Conservation (phyloP, 495 filamentous ascomycete genomes). For the Lepraria neglecta region DNA sequence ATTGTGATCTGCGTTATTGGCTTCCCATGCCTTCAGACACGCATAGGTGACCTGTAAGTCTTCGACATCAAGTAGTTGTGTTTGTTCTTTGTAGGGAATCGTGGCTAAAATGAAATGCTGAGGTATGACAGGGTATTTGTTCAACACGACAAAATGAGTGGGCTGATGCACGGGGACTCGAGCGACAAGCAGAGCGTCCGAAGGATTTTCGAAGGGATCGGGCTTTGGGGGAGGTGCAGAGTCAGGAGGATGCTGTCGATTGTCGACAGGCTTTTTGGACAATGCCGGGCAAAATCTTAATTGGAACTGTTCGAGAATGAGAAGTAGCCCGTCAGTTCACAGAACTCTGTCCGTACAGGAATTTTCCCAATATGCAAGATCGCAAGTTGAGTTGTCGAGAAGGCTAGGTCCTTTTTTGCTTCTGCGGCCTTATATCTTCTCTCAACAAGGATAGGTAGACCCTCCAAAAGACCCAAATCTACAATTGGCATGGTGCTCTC, state of each 20-base stretch:
- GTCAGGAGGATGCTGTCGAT: slow-evolving; percentile 18
- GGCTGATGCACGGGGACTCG: slow-evolving; percentile 45
- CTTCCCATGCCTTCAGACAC: slow-evolving; percentile 58
- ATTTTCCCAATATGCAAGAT: slow-evolving; percentile 49
- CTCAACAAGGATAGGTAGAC: slow-evolving; percentile 49
- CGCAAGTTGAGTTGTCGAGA: slow-evolving; percentile 54
- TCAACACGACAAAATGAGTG: slow-evolving; percentile 63
- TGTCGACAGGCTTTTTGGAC: slow-evolving; percentile 56
- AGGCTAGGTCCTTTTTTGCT: slow-evolving; percentile 48
- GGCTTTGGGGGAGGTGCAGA: slow-evolving; percentile 40
- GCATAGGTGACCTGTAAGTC: slow-evolving; percentile 62
- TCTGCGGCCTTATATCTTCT: slow-evolving; percentile 48
- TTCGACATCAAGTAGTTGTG: slow-evolving; percentile 55
- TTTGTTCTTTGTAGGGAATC: slow-evolving; percentile 57
- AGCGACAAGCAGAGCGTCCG: slow-evolving; percentile 54
- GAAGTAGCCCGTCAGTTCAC: slow-evolving; percentile 11
- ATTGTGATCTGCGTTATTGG: slow-evolving; percentile 12
- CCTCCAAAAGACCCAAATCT: slow-evolving; percentile 32
- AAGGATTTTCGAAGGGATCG: slow-evolving; percentile 69
- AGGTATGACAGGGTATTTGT: slow-evolving; percentile 75
- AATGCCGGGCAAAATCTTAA: slow-evolving; percentile 73
- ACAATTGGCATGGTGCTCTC: background rate
- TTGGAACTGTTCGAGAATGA: slow-evolving; percentile 51
- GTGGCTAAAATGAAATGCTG: slow-evolving; percentile 79
- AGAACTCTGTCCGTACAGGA: slow-evolving; percentile 38